Percentiles rank a stretch among this genome's conserved stretches.
Evolutionary conservation across 441 rosid genomes (phyloP).

Genomic region (Adansonia rubrostipa): DNA sequence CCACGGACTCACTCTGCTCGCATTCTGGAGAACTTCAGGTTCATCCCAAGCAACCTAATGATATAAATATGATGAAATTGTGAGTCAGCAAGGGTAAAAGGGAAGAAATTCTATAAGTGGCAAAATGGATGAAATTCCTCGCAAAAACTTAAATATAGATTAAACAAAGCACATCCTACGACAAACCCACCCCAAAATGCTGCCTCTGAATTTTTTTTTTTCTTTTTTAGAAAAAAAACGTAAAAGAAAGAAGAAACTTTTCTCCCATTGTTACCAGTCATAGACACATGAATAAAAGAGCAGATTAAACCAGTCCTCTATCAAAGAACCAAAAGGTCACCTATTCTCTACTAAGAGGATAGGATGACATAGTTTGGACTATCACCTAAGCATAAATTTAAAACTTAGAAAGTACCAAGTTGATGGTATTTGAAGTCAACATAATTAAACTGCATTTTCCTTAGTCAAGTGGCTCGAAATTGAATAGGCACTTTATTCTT

Average conservation of each 20-base stretch:
- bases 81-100: background rate
- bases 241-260: background rate
- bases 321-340: background rate
- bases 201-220: background rate
- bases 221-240: background rate
- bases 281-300: background rate
- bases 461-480: background rate
- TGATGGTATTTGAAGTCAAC: background rate
- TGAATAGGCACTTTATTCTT: background rate
- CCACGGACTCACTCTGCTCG: conserved; percentile 86
- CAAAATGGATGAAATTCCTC: conserved; percentile 7
- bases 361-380: background rate
- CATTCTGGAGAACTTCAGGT: conserved; percentile 65
- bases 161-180: background rate
- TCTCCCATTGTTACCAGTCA: background rate
- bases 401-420: conserved; percentile 9
- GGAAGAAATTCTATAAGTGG: background rate
- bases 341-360: background rate
- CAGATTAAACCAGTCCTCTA: background rate
- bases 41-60: conserved; percentile 88
- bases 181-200: conserved; percentile 9
- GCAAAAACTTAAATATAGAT: background rate
- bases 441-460: conserved; percentile 4
- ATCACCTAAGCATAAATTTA: background rate
- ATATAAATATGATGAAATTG: conserved; percentile 14